phyloP scores from a whole-genome alignment of 495 filamentous ascomycete species.

The Penicillium verhagenii region DNA sequence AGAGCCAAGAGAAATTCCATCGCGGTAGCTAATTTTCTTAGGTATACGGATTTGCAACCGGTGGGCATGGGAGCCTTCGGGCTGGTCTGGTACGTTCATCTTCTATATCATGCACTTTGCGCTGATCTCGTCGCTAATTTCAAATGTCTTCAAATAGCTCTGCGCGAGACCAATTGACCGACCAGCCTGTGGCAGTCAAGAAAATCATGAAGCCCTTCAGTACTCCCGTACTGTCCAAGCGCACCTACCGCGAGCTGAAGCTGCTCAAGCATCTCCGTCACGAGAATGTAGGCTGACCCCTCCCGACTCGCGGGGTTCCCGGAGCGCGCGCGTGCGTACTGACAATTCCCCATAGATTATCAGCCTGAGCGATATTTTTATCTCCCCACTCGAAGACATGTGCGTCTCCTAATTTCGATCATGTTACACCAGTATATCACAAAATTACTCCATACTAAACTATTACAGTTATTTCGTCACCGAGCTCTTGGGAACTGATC shows the following conservation, averaged over 20 bases:
- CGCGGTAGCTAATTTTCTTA: constrained; percentile 34
- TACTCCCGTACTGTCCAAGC: constrained; percentile 93
- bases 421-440: background rate
- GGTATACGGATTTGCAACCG: constrained; percentile 96
- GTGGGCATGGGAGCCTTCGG: constrained; percentile 99
- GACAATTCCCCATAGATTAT: constrained; percentile 68
- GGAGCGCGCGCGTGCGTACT: background rate
- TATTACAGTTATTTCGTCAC: constrained; percentile 87
- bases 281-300: constrained; percentile 71
- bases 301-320: background rate
- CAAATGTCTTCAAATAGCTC: constrained; percentile 56
- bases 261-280: constrained; percentile 94
- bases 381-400: constrained; percentile 98
- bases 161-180: constrained; percentile 94
- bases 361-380: constrained; percentile 98
- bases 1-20: background rate
- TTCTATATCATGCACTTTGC: constrained; percentile 1
- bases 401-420: constrained; percentile 43
- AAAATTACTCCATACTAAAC: constrained; percentile 18
- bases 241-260: constrained; percentile 97
- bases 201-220: constrained; percentile 99
- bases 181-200: constrained; percentile 94
- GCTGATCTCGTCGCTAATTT: constrained; percentile 22
- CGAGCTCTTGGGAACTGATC: constrained; percentile 92
- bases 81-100: constrained; percentile 78